Base-by-base conservation (phyloP, 768 basidiomycete species). In the Macrolepiota albuminosa region DNA sequence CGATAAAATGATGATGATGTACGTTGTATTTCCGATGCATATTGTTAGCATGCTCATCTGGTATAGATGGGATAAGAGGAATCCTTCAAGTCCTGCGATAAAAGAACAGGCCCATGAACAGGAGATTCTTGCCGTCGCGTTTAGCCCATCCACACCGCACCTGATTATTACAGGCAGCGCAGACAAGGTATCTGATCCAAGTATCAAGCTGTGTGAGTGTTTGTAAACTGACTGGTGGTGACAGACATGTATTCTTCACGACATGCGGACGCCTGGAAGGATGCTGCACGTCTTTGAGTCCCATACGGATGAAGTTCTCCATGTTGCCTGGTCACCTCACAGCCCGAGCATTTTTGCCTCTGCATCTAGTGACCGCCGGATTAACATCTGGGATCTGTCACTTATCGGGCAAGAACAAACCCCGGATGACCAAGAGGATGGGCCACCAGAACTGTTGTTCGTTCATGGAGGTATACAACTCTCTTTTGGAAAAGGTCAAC, bases 361-460 rank as follows among this genome's bases (percentile, higher is more conserved):
- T 3, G 94, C 94, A 1, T 94, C 93, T 3, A 89, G 93, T 61
- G 97, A 99, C 71, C 84, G 97, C 46, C 81, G 97, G 10, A 83
- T 99, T 63, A 95, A 97, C 67, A 78, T 98, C 51, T 99, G 97
- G 97, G 95, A 99, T 75, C 72, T 98, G 59, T 81, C 85, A 26
- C 83, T 89, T 61, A 96, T 98, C 62, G 97, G 97, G 0, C 83
- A 89, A 43, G 97, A 99, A 71, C 97, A 99, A 72, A 92, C 93
- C 1, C 97, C 96, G 4, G 97, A 99, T 64, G 97, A 99, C 69
- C 91, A 94, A 60, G 97, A 99, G 71, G 97, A 99, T 68, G 97
- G 97, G 1, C 95, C 97, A 16, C 97, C 97, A 1, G 97, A 99
- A 72, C 75, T 98, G 59, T 74, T 98, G 64, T 99, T 99, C 72